Base-by-base conservation (phyloP, 345 rosid species). In the Euphorbia peplus region DNA sequence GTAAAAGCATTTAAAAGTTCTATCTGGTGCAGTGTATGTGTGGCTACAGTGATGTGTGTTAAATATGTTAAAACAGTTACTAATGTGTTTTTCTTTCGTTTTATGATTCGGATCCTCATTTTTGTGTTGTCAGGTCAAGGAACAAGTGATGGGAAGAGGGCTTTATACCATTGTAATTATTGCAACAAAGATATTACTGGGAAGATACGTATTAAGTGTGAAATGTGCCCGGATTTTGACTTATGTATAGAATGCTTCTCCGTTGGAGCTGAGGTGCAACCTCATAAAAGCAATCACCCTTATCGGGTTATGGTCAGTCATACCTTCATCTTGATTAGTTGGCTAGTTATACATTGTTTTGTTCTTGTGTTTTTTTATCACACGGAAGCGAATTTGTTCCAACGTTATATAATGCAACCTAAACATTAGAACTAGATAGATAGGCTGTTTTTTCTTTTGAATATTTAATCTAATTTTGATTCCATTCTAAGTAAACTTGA, bases 181-280 rank as follows among this genome's bases (percentile, higher is more conserved):
- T 95, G 99, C 83, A 87, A 95, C 81, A 95, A 95, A 81, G 99
- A 95, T 64, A 83, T 95, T 66, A 86, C 93, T 0, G 98, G 98
- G 69, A 90, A 84, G 75, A 86, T 92, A 70, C 88, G 97, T 58
- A 92, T 95, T 64, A 95, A 95, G 66, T 95, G 99, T 82, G 98
- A 90, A 35, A 55, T 80, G 12, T 95, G 99, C 83, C 91, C 97
- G 51, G 99, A 95, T 84, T 95, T 95, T 69, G 99, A 95, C 79
- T 87, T 95, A 52, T 95, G 99, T 72, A 70, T 92, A 21, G 98
- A 95, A 83, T 95, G 99, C 79, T 91, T 91, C 84, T 79, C 93
- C 72, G 97, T 88, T 70, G 98, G 99, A 55, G 97, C 90, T 3
- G 98, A 95, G 87, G 87, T 95, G 76, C 71, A 81, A 60, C 93